Evolutionary conservation across 352 stramenopile genomes (phyloP), one percentile per base, ranked within the genome.

Genomic region (Globisporangium mamillatum): DNA sequence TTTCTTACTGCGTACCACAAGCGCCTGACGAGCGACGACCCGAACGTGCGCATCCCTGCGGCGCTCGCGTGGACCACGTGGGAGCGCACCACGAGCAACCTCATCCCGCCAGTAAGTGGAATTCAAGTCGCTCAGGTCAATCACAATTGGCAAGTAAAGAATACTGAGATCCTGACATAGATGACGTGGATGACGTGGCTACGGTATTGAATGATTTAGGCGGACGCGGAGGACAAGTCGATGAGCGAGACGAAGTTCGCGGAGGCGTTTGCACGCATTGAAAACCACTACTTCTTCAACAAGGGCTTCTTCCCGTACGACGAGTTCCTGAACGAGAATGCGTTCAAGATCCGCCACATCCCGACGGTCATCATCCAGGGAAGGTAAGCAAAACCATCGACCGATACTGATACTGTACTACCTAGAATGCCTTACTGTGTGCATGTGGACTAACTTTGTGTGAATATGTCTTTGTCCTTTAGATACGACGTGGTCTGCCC

Each of bases 241-340:
- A 94, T 91, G 79, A 78, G 73, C 38, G 84, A 97, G 55, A 72
- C 76, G 27, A 86, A 88, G 69, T 97, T 97, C 67, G 86, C 90
- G 8, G 82, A 96, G 68, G 89, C 93, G 2, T 98, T 98, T 71
- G 92, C 91, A 32, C 85, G 92, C 56, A 98, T 98, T 67, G 93
- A 98, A 77, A 97, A 95, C 79, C 92, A 98, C 71, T 98, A 96
- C 75, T 98, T 98, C 34, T 72, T 92, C 48, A 86, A 98, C 78
- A 86, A 91, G 56, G 93, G 89, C 24, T 98, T 96, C 75, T 97
- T 98, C 74, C 84, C 89, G 8, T 81, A 56, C 25, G 86, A 96
- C 68, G 81, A 90, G 55, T 97, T 95, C 63, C 69, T 98, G 58
- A 88, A 97, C 53, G 88, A 97, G 60, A 92, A 98, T 67, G 84